These are phyloP conservation scores for Triticum aestivum DNA, from an alignment of 176 grass and related monocot species.

Conservation along the genomic window IWGSC_CS_RefSeq_v2.1 NC_057809.1:67138909-67139408, in stretches of 20 bases:
- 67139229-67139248: conserved; percentile 3
- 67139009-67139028: conserved; percentile 86
- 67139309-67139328: conserved; percentile 79
- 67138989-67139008: conserved; percentile 71
- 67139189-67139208: no score
- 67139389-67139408: conserved; percentile 7
- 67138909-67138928: conserved; percentile 39
- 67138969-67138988: conserved; percentile 58
- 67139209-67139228: background rate
- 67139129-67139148: conserved; percentile 75
- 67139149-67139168: background rate
- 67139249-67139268: conserved; percentile 54
- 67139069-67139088: conserved; percentile 93
- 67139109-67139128: conserved; percentile 97
- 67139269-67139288: conserved; percentile 90
- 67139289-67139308: conserved; percentile 91
- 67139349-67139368: background rate
- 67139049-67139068: conserved; percentile 96
- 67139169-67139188: background rate
- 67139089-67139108: conserved; percentile 90
- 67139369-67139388: background rate
- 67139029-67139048: conserved; percentile 81
- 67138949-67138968: conserved; percentile 56
- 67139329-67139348: conserved; percentile 65
- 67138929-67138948: conserved; percentile 74